A percentile compares a stretch with the other conserved stretches of the same genome.
Evolutionary conservation across 352 stramenopile species (phyloP).

Genomic region (Pythium graminicola): DNA sequence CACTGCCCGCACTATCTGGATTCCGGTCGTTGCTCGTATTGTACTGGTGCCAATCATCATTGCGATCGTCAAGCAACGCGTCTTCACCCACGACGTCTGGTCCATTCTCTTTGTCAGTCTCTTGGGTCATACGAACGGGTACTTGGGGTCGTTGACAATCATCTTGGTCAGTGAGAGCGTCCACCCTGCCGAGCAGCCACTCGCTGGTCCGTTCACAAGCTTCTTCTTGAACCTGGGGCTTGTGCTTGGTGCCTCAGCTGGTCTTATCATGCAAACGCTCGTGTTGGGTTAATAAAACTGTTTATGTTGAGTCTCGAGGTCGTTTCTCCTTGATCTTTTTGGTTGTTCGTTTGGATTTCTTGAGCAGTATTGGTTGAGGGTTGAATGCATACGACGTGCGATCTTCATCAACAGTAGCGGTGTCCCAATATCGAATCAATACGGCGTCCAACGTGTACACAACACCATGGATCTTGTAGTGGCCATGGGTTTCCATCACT

Average conservation of each 20-base stretch:
- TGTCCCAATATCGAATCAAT: constrained; percentile 58
- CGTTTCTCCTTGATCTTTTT: too few species aligned
- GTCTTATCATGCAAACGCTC: constrained; percentile 55
- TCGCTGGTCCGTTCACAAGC: constrained; percentile 75
- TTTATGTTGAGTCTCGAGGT: neutral
- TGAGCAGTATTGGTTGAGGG: constrained; percentile 32
- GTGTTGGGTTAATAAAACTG: constrained; percentile 34
- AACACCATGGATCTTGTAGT: constrained; percentile 32
- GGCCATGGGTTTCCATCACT: constrained; percentile 14
- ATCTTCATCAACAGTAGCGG: constrained; percentile 19
- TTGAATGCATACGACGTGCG: constrained; percentile 33
- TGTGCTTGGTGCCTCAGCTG: constrained; percentile 63
- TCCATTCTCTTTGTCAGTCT: constrained; percentile 61
- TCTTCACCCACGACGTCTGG: constrained; percentile 65
- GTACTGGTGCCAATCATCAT: constrained; percentile 65
- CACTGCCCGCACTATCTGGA: constrained; percentile 59
- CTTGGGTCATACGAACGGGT: constrained; percentile 76
- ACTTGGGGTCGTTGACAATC: constrained; percentile 70
- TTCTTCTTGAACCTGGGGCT: constrained; percentile 83
- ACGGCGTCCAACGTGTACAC: constrained; percentile 32
- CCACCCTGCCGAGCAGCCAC: constrained; percentile 53
- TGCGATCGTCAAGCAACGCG: constrained; percentile 58
- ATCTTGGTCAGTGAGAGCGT: constrained; percentile 82
- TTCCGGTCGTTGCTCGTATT: constrained; percentile 47
- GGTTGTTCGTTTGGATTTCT: constrained; percentile 13